Conservation (phyloP, 495 filamentous ascomycete species). For the Penicillium bovifimosum region DNA sequence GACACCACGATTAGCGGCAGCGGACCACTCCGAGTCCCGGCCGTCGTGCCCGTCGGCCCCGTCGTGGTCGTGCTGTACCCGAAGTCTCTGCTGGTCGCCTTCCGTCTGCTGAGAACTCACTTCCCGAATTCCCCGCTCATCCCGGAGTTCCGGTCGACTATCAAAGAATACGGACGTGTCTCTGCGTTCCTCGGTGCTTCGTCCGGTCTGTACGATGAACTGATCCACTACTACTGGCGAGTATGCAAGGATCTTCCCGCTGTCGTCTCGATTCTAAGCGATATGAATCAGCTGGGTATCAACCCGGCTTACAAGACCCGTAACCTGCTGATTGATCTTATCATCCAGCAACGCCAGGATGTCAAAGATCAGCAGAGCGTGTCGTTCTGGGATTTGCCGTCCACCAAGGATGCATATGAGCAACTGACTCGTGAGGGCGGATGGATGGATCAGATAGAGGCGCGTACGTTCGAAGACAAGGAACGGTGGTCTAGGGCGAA, state of each 20-base stretch:
- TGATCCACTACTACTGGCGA: slow-evolving; percentile 60
- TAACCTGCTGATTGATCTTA: slow-evolving; percentile 39
- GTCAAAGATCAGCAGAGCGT: slow-evolving; percentile 6
- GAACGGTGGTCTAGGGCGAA: background rate
- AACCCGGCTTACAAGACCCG: slow-evolving; percentile 54
- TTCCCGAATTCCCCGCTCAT: slow-evolving; percentile 60
- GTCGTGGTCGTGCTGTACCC: slow-evolving; percentile 66
- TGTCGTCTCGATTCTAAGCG: slow-evolving; percentile 57
- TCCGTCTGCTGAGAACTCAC: slow-evolving; percentile 54
- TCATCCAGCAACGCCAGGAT: slow-evolving; percentile 20
- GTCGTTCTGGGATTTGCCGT: slow-evolving; percentile 39
- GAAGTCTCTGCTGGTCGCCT: slow-evolving; percentile 54
- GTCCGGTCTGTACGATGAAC: slow-evolving; percentile 68
- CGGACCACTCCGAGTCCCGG: slow-evolving; percentile 26
- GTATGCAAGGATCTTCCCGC: slow-evolving; percentile 55
- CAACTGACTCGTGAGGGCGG: slow-evolving; percentile 28
- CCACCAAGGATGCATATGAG: slow-evolving; percentile 29
- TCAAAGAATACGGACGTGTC: slow-evolving; percentile 64
- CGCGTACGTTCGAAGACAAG: background rate
- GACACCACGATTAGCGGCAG: background rate
- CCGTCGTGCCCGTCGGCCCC: slow-evolving; percentile 38
- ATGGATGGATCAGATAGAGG: slow-evolving; percentile 24
- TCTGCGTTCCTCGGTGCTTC: slow-evolving; percentile 70
- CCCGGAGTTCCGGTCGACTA: slow-evolving; percentile 57
- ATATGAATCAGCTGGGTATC: slow-evolving; percentile 73